Base-by-base conservation (phyloP, 768 basidiomycete genomes). In the Suillus fuscotomentosus region DNA sequence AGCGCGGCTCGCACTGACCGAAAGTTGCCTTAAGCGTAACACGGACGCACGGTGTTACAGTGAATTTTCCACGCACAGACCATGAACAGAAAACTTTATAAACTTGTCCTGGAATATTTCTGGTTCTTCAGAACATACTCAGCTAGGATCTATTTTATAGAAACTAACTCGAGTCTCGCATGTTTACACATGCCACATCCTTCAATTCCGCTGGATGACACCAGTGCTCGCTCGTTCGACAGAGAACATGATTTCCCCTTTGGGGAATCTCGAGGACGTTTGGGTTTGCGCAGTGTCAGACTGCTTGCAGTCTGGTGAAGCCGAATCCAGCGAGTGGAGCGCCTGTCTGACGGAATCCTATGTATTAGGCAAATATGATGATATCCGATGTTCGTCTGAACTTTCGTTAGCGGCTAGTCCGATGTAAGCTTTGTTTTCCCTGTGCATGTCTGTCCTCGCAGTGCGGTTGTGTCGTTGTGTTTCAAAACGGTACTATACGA, bases 101-200 rank as follows among this genome's bases (percentile, higher is more conserved):
- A 67, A 60, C 70, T 24, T 43, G 2, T 36, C 2, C 3, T 50
- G 41, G 13, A 48, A 64, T 60, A 50, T 61, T 27, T 0, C 15
- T 70, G 69, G 70, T 74, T 80, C 85, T 71, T 79, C 68, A 88
- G 87, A 88, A 86, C 86, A 88, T 88, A 88, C 87, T 88, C 87
- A 85, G 85, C 83, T 85, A 88, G 86, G 86, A 88, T 88, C 87
- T 88, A 84, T 88, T 88, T 74, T 86, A 87, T 86, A 88, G 87
- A 84, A 85, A 86, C 86, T 87, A 84, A 87, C 87, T 76, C 85
- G 86, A 86, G 86, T 88, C 85, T 87, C 84, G 87, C 87, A 88
- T 87, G 85, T 87, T 86, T 86, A 87, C 80, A 83, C 85, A 86
- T 88, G 87, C 86, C 86, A 74, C 84, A 83, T 83, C 78, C 82